Evolutionary conservation across 116 monocot genomes (phyloP).

Genomic region (Posidonia oceanica): DNA sequence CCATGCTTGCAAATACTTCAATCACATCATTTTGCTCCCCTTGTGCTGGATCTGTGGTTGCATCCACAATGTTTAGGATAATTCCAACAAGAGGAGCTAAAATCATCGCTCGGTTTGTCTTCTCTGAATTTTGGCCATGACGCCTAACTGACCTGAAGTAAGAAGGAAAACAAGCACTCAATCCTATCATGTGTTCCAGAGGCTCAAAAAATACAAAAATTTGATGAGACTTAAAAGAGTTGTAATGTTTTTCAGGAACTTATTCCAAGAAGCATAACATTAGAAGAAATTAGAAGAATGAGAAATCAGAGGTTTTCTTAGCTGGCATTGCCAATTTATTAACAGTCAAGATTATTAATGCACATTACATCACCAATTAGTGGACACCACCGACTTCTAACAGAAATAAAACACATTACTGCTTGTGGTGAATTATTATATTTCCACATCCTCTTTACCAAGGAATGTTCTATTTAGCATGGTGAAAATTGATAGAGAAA

Average conservation of each 20-base stretch:
- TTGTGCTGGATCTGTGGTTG: slow-evolving; percentile 18
- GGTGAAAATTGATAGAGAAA: slow-evolving; percentile 6
- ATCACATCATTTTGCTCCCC: slow-evolving; percentile 54
- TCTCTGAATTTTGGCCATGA: slow-evolving; percentile 65
- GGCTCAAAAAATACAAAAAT: not conserved
- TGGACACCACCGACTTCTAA: too few relatives aligned
- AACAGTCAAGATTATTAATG: too few relatives aligned
- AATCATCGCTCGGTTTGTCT: slow-evolving; percentile 74
- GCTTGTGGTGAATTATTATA: not conserved
- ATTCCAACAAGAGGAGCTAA: slow-evolving; percentile 90
- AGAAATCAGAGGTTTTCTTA: too few relatives aligned
- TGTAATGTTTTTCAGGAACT: too few relatives aligned
- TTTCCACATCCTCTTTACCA: not conserved
- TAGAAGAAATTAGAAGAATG: too few relatives aligned
- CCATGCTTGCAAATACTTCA: slow-evolving; percentile 75
- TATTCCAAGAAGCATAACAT: too few relatives aligned
- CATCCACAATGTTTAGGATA: slow-evolving; percentile 71
- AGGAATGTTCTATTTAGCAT: slow-evolving; percentile 1
- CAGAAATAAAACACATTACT: too few relatives aligned
- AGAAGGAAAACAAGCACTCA: not conserved
- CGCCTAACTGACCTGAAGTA: slow-evolving; percentile 53
- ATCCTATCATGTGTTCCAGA: not conserved
- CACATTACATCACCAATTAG: too few relatives aligned
- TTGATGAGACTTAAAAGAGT: not conserved
- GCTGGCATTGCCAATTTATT: too few relatives aligned